A percentile compares a stretch with the other conserved stretches of the same genome.
phyloP scores from a whole-genome alignment of 1,284 basidiomycete genomes.

The Athelia psychrophila region DNA sequence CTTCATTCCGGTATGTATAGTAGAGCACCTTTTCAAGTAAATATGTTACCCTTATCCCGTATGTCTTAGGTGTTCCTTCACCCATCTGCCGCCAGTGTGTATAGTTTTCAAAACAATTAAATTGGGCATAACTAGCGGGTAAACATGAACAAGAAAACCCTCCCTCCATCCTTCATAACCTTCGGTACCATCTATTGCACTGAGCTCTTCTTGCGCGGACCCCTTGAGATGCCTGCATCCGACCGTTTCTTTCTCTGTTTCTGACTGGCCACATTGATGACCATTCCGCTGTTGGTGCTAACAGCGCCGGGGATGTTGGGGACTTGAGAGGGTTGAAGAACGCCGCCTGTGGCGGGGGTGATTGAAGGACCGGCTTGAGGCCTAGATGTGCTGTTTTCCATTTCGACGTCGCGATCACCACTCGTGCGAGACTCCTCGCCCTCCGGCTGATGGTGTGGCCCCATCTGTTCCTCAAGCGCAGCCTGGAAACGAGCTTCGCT shows the following conservation, averaged over 20 bases:
- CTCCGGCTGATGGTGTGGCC: background rate
- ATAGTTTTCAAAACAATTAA: too few relatives aligned
- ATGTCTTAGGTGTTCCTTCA: too few relatives aligned
- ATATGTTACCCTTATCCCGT: too few relatives aligned
- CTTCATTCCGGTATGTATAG: too few relatives aligned
- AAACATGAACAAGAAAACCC: too few relatives aligned
- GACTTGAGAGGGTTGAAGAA: too few relatives aligned
- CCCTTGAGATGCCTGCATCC: background rate
- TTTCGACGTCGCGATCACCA: background rate
- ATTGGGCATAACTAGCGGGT: too few relatives aligned
- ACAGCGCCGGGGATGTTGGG: background rate
- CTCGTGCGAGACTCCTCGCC: background rate
- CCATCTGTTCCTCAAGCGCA: background rate
- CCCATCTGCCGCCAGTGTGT: too few relatives aligned
- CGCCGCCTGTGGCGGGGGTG: background rate
- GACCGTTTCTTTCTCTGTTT: background rate
- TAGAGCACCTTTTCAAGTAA: too few relatives aligned
- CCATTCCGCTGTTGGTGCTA: background rate
- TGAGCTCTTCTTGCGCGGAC: background rate
- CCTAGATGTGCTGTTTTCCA: background rate
- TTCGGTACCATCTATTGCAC: too few relatives aligned
- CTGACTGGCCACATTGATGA: background rate
- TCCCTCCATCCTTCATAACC: too few relatives aligned
- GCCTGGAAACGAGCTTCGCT: background rate
- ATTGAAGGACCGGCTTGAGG: background rate